Percentiles rank a stretch among this genome's conserved stretches.
Evolutionary conservation across 805 yeast genomes (phyloP).

Genomic region (Jamesozyma rosinii): DNA sequence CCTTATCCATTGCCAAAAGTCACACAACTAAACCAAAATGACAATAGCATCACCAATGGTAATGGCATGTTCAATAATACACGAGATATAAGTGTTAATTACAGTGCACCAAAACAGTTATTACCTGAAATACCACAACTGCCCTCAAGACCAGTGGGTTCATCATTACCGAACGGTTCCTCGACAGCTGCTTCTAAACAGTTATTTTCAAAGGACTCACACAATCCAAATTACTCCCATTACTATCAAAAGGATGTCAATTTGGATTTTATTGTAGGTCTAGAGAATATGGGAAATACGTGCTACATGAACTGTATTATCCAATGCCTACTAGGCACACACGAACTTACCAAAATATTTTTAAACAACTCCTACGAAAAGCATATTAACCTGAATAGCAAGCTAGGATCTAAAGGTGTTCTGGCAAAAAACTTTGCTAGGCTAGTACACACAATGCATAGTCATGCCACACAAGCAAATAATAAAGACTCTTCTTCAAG

Average conservation of each 20-base stretch:
- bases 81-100: not conserved
- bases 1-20: not conserved
- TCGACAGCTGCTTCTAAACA: not conserved
- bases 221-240: not conserved
- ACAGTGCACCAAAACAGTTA: not conserved
- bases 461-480: conserved; percentile 24
- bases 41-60: not conserved
- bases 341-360: conserved; percentile 56
- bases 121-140: conserved; percentile 17
- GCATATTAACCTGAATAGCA: conserved; percentile 63
- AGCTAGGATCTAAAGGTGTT: conserved; percentile 72
- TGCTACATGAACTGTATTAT: conserved; percentile 87
- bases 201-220: not conserved
- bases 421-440: conserved; percentile 63
- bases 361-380: conserved; percentile 52
- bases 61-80: not conserved
- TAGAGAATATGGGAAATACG: conserved; percentile 80
- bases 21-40: not conserved
- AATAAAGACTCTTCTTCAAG: not conserved
- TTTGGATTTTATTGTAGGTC: conserved; percentile 52
- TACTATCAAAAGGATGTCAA: conserved; percentile 5
- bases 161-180: not conserved
- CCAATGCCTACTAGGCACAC: conserved; percentile 75
- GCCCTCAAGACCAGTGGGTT: conserved; percentile 6
- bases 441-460: conserved; percentile 49